Conservation (phyloP, 345 rosid genomes). For the Dipteronia dyeriana region DNA sequence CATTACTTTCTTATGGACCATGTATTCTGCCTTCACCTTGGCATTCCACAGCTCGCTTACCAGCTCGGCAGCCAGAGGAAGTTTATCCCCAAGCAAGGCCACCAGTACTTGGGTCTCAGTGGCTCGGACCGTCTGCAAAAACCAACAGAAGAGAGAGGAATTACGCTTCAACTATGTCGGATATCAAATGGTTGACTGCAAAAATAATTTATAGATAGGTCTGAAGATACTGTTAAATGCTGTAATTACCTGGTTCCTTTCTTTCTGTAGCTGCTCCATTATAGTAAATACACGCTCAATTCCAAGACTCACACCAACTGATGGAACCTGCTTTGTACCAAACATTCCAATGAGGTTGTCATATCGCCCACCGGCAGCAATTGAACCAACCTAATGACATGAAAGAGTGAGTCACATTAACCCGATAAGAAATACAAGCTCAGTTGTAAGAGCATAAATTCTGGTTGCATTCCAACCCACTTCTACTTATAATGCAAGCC, state of each 20-base stretch:
- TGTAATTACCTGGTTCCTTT: slow-evolving; percentile 57
- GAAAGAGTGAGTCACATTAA: slow-evolving; percentile 8
- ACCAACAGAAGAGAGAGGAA: slow-evolving; percentile 1
- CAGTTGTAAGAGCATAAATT: neutral
- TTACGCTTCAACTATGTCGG: neutral
- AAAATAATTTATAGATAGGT: neutral
- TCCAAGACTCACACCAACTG: slow-evolving; percentile 93
- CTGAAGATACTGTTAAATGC: neutral
- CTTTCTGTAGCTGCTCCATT: slow-evolving; percentile 73
- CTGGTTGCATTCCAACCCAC: neutral
- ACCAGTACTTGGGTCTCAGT: slow-evolving; percentile 80
- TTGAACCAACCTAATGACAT: slow-evolving; percentile 78
- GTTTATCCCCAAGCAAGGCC: slow-evolving; percentile 55
- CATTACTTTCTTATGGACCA: slow-evolving; percentile 53
- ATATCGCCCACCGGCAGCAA: slow-evolving; percentile 94
- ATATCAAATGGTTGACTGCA: neutral
- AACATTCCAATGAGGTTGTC: slow-evolving; percentile 92
- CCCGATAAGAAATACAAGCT: neutral
- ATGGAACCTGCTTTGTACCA: slow-evolving; percentile 87
- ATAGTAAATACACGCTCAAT: slow-evolving; percentile 87
- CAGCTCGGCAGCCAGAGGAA: slow-evolving; percentile 60
- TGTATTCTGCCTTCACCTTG: slow-evolving; percentile 64
- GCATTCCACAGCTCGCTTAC: slow-evolving; percentile 68
- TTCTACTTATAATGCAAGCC: neutral
- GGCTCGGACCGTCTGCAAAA: slow-evolving; percentile 56